phyloP scores from a whole-genome alignment of 1,284 basidiomycete species.

The Rhodotorula sp. region DNA sequence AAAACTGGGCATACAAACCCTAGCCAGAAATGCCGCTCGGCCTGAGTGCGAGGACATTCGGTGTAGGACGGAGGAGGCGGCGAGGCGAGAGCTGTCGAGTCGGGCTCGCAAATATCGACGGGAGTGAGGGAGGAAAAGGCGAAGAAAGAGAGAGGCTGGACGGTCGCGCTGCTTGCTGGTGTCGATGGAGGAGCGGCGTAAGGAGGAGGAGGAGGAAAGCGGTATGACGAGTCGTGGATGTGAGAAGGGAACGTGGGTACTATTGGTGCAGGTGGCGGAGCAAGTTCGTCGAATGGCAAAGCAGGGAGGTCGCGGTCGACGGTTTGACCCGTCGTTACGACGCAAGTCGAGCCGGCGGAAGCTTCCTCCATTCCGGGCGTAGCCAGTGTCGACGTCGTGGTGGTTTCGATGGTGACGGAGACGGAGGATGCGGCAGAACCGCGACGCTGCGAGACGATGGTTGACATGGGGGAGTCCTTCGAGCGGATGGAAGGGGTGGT shows the following conservation, averaged over 20 bases:
- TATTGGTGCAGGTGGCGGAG: background rate
- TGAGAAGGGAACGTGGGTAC: background rate
- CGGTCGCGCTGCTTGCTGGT: background rate
- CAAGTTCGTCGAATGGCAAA: background rate
- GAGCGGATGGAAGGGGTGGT: background rate
- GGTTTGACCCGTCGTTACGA: background rate
- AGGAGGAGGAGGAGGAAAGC: background rate
- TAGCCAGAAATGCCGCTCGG: slow-evolving; percentile 20
- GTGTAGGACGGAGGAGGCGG: slow-evolving; percentile 10
- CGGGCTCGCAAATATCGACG: background rate
- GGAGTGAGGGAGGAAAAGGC: slow-evolving; percentile 2
- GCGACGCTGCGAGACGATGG: slow-evolving; percentile 6
- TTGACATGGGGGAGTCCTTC: background rate
- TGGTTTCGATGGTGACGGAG: slow-evolving; percentile 10
- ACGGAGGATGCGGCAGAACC: slow-evolving; percentile 10
- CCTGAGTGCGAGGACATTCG: slow-evolving; percentile 12
- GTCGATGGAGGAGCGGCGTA: background rate
- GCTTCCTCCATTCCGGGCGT: background rate
- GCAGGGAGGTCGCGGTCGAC: background rate
- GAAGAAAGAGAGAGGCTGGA: slow-evolving; percentile 6
- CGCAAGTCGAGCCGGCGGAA: background rate
- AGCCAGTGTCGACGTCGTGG: background rate
- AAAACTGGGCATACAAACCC: slow-evolving; percentile 15
- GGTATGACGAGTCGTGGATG: background rate
- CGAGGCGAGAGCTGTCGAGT: background rate